A percentile compares a stretch with the other conserved stretches of the same genome.
Evolutionary conservation across 306 rosid species (phyloP).

Genomic region (Acacia confusa): DNA sequence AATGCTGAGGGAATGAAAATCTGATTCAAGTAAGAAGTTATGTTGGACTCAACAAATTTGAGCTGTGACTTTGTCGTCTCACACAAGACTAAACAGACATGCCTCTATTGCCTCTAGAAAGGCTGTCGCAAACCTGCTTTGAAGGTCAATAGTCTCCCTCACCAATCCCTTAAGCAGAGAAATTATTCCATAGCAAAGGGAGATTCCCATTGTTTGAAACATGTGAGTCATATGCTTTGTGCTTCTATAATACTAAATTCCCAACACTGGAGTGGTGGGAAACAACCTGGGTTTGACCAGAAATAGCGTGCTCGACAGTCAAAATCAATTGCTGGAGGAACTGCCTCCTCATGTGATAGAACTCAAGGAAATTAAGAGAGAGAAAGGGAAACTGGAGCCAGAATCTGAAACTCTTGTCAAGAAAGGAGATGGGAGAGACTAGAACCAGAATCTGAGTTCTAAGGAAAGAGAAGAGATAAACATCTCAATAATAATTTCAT

Average conservation of each 20-base stretch:
- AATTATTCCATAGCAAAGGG: background rate
- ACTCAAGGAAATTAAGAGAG: no score
- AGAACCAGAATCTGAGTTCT: no score
- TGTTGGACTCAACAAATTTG: background rate
- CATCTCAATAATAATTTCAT: no score
- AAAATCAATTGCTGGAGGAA: background rate
- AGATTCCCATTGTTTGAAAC: background rate
- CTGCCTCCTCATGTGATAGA: no score
- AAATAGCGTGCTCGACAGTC: background rate
- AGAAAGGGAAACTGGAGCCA: no score
- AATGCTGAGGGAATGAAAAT: background rate
- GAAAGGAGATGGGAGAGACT: no score
- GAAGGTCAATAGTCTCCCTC: background rate
- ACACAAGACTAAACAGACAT: background rate
- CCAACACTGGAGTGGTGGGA: background rate
- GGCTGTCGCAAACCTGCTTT: background rate
- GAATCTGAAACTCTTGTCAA: no score
- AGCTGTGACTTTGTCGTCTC: background rate
- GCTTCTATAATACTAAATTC: background rate
- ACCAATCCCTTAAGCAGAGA: background rate
- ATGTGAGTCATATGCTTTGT: background rate
- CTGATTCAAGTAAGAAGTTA: background rate
- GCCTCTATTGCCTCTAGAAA: background rate
- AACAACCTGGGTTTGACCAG: background rate
- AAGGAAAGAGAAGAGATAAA: no score